Evolutionary conservation across 805 yeast species (phyloP), one percentile per base, ranked within the genome.

Genomic region (Ogataea trehalophila): DNA sequence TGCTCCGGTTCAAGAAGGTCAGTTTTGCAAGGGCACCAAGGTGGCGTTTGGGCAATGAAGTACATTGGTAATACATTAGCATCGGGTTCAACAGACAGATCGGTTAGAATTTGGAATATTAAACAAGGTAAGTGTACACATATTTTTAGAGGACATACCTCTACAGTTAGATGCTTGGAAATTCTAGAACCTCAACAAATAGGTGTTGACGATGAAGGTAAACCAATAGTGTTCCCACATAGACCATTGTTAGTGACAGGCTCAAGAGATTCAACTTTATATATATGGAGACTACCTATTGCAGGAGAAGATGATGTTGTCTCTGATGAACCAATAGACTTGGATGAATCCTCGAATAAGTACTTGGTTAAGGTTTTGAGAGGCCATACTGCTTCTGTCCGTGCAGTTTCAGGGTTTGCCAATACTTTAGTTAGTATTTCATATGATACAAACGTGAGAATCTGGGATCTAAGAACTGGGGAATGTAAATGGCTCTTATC

Each of bases 21-120:
- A 38, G 81, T 81, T 6, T 72, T 94, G 39, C 73, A 75, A 39
- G 97, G 97, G 7, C 99, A 94, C 62, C 95, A 86, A 46, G 99
- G 99, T 40, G 99, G 99, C 37, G 99, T 94, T 5, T 94, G 99
- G 99, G 98, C 99, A 1, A 74, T 94, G 63, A 89, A 92, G 66
- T 91, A 90, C 61, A 74, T 79, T 46, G 90, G 87, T 20, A 81
- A 83, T 58, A 88, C 90, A 8, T 73, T 94, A 40, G 96, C 92
- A 1, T 86, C 95, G 50, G 99, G 98, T 0, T 85, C 96, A 2
- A 92, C 97, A 0, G 99, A 94, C 67, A 77, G 97, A 56, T 84
- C 96, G 0, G 95, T 94, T 3, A 77, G 99, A 49, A 81, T 94
- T 5, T 94, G 99, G 99, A 88, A 91, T 62, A 81, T 91, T 51